Base-by-base conservation (phyloP, 331 rosid species). In the Quercus tomentella region DNA sequence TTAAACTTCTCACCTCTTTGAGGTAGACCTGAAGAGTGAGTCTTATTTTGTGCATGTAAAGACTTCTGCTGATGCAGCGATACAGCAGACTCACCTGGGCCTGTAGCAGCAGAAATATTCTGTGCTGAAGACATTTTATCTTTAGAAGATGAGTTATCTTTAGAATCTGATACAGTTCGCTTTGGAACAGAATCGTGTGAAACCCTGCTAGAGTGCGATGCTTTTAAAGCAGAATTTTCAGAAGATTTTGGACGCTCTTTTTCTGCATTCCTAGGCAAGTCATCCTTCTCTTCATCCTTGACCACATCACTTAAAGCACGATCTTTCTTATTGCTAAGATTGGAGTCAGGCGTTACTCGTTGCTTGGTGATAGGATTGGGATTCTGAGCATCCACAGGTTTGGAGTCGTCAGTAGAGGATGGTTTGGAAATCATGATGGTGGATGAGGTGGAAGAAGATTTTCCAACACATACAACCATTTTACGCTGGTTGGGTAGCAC, bases 1-100 rank as follows among this genome's bases (percentile, higher is more conserved):
- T 75, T 89, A 83, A 66, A 62, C 87, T 85, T 96, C 84, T 93
- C 99, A 78, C 77, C 91, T 81, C 83, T 96, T 76, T 77, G 99
- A 43, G 87, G 83, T 30, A 79, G 49, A 43, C 80, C 86, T 15
- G 91, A 90, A 81, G 89, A 86, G 62, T 89, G 73, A 87, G 73
- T 86, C 89, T 91, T 92, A 81, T 85, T 89, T 68, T 88, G 92
- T 55, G 75, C 79, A 76, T 84, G 94, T 73, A 62, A 66, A 80
- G 79, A 86, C 87, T 90, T 96, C 76, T 82, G 92, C 84, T 84
- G 89, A 77, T 83, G 87, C 80, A 63, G 75, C 0, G 89, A 76
- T 80, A 84, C 90, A 67, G 83, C 79, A 67, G 88, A 73, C 74
- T 90, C 97, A 76, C 85, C 77, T n/a, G 84, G 77, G 45, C 86